Evolutionary conservation across 2,329 filamentous ascomycete species (phyloP), one percentile per base, ranked within the genome.

Genomic region (Alternaria dauci): DNA sequence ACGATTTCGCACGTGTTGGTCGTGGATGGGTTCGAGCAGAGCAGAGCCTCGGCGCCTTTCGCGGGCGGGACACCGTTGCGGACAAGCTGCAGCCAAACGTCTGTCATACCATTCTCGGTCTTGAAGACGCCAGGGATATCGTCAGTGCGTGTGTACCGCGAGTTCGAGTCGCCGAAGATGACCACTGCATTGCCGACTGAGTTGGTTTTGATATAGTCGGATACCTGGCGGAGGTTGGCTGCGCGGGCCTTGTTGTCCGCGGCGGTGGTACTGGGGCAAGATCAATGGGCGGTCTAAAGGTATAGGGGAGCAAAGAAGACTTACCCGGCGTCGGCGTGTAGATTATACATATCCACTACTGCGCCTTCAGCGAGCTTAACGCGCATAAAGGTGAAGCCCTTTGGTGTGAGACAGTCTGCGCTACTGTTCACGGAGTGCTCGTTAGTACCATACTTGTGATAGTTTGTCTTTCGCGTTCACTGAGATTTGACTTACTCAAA

Each of bases 381-480:
- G 12, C 87, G 84, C 87, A 91, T 89, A 48, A 87, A 87, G 1
- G 88, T 90, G 74, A 90, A 90, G 14, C 89, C 89, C 76, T 91
- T 91, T 23, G 88, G 89, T 0, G 88, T 90, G 63, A 90, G 78
- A 71, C 89, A 91, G 73, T 91, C 89, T 1, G 74, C 69, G 0
- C 82, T 82, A 0, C 84, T 86, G 36, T 58, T 43, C 20, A 11
- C 23, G 26, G 28, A 42, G 28, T 30, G 9, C 23, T 23, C 38
- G 26, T 57, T 30, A 57, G 36, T 30, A 34, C 16, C 16, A 9
- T 50, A 8, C 11, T 25, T 41, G 23, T 20, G 18, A 8, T 23
- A 25, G 28, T n/a, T 34, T 32, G 42, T 28, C 30, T 9, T 23
- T 8, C 6, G 20, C 8, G 12, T 36, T 25, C 8, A 9, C 20